A percentile compares a stretch with the other conserved stretches of the same genome.
Conservation (phyloP, 345 rosid genomes). For the Eutrema heterophyllum region DNA sequence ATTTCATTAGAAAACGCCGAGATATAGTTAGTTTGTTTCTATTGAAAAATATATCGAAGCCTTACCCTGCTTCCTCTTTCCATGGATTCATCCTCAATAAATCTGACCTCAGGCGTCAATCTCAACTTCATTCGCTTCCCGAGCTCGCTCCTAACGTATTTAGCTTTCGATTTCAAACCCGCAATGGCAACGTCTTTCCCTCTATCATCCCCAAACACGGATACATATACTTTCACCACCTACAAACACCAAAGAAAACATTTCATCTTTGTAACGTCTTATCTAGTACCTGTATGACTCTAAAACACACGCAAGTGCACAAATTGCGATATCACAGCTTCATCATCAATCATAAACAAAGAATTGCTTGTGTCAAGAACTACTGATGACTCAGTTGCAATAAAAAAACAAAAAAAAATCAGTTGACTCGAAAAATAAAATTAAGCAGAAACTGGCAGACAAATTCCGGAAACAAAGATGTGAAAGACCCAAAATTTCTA, state of each 20-base stretch:
- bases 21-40: background rate
- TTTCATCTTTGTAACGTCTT: background rate
- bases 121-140: constrained; percentile 91
- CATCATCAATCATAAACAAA: background rate
- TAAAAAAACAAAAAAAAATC: too few relatives aligned
- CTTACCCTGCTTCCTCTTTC: constrained; percentile 96
- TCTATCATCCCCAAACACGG: constrained; percentile 94
- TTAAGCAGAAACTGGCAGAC: too few relatives aligned
- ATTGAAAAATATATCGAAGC: background rate
- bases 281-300: background rate
- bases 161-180: constrained; percentile 78
- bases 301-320: background rate
- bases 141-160: constrained; percentile 67
- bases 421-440: too few relatives aligned
- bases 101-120: constrained; percentile 83
- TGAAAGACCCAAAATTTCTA: constrained; percentile 7
- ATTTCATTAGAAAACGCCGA: background rate
- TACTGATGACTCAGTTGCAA: too few relatives aligned
- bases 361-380: background rate
- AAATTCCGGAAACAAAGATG: background rate
- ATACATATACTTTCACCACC: constrained; percentile 94
- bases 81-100: constrained; percentile 77
- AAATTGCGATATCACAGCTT: background rate
- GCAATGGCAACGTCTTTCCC: constrained; percentile 87
- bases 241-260: constrained; percentile 17